Percentiles rank a stretch among this genome's conserved stretches.
These are phyloP conservation scores for Ceratocystiopsis sp. DNA, from an alignment of 2,329 filamentous ascomycete genomes.

Conservation along the genomic window DNA sequence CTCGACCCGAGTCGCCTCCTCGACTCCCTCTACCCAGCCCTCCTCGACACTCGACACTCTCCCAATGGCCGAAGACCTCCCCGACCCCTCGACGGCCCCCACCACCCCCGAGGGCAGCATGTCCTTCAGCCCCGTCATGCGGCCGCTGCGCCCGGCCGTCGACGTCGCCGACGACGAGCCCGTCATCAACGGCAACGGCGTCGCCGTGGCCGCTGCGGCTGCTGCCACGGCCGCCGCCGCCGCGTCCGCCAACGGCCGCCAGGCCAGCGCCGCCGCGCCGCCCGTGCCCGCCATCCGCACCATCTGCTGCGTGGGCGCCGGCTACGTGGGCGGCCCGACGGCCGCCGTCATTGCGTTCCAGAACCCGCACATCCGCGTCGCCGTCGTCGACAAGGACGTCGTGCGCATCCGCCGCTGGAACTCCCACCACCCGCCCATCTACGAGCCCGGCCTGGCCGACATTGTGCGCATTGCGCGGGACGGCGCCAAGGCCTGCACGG, in stretches of 20 bases:
- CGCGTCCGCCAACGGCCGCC: background rate
- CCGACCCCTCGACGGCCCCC: constrained; percentile 24
- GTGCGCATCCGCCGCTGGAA: constrained; percentile 56
- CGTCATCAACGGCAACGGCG: background rate
- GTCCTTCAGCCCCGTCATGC: constrained; percentile 23
- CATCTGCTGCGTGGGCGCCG: constrained; percentile 59
- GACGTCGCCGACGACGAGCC: constrained; percentile 4
- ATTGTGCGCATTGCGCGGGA: constrained; percentile 50
- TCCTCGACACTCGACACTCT: too few species aligned
- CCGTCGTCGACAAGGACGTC: constrained; percentile 55
- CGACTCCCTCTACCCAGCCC: too few species aligned
- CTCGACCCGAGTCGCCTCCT: too few species aligned
- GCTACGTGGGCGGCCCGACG: constrained; percentile 62
- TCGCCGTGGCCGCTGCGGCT: background rate
- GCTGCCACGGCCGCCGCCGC: constrained; percentile 6
- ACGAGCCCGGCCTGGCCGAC: constrained; percentile 54
- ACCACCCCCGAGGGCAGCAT: constrained; percentile 27
- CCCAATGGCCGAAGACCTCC: constrained; percentile 19
- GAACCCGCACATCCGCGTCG: constrained; percentile 53
- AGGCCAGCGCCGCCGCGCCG: background rate
- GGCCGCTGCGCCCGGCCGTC: constrained; percentile 12
- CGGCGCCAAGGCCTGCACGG: constrained; percentile 28
- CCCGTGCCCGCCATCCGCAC: constrained; percentile 25
- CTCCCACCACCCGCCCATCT: constrained; percentile 54
- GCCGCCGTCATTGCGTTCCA: constrained; percentile 58